A percentile compares a stretch with the other conserved stretches of the same genome.
Conservation (phyloP, 352 stramenopile genomes). For the Hyphochytrium catenoides region DNA sequence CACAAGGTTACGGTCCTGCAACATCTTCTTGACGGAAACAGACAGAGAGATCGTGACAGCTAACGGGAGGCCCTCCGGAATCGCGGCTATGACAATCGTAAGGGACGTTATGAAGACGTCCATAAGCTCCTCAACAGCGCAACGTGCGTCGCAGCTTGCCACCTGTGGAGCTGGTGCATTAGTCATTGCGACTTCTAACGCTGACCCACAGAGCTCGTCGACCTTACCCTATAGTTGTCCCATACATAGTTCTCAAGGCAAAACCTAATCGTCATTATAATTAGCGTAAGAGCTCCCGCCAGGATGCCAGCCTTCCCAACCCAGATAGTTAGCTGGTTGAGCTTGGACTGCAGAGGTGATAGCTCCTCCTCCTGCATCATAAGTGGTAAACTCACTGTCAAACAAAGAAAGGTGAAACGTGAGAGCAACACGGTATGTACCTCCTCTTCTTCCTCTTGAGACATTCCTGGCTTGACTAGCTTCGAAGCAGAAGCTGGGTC, state of each 20-base stretch:
- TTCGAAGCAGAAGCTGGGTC: too few species aligned
- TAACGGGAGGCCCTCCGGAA: conserved; percentile 66
- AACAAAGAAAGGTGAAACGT: too few species aligned
- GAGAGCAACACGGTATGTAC: too few species aligned
- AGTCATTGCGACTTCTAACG: conserved; percentile 15
- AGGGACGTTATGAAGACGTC: conserved; percentile 66
- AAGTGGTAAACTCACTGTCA: too few species aligned
- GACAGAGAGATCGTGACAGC: conserved; percentile 66
- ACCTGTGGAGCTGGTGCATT: too few species aligned
- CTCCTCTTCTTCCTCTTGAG: too few species aligned
- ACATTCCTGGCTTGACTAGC: too few species aligned
- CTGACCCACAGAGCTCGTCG: conserved; percentile 12
- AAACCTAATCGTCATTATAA: conserved; percentile 26
- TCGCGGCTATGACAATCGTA: conserved; percentile 45
- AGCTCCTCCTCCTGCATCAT: conserved; percentile 18
- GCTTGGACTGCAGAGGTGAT: conserved; percentile 45
- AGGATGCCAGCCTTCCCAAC: conserved; percentile 33
- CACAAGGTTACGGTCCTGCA: conserved; percentile 84
- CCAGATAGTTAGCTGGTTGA: conserved; percentile 33
- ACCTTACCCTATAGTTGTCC: conserved; percentile 4
- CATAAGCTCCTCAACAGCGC: conserved; percentile 11
- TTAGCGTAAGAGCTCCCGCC: conserved; percentile 31
- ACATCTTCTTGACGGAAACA: conserved; percentile 80
- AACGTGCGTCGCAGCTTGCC: conserved; percentile 42
- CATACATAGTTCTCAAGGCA: conserved; percentile 13